Percentiles rank a stretch among this genome's conserved stretches.
phyloP scores from a whole-genome alignment of 2,329 filamentous ascomycete species.

The Parastagonospora avenae region DNA sequence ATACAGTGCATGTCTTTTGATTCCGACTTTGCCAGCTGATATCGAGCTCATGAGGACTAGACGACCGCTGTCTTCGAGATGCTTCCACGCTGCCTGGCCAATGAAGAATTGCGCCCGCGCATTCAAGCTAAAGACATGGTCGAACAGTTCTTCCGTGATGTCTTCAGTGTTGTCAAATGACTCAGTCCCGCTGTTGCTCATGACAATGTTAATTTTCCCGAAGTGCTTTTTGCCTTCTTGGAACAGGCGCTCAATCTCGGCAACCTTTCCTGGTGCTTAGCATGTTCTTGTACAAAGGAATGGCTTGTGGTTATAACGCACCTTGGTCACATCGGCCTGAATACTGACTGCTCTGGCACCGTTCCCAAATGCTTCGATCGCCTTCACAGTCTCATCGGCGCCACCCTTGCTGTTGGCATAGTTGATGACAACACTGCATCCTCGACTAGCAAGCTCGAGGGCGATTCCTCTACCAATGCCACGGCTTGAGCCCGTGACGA shows the following conservation, averaged over 20 bases:
- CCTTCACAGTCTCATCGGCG: slow-evolving; percentile 55
- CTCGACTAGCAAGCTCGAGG: slow-evolving; percentile 69
- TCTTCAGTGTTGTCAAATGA: slow-evolving; percentile 71
- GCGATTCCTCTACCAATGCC: slow-evolving; percentile 71
- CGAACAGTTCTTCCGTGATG: slow-evolving; percentile 71
- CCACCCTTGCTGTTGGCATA: slow-evolving; percentile 60
- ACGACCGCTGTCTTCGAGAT: slow-evolving; percentile 71
- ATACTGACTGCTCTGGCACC: slow-evolving; percentile 61
- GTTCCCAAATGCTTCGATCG: slow-evolving; percentile 53
- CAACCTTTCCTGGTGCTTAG: too few species aligned
- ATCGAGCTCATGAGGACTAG: slow-evolving; percentile 78
- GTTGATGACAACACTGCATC: slow-evolving; percentile 69
- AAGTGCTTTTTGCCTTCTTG: slow-evolving; percentile 50
- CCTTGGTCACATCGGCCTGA: slow-evolving; percentile 63
- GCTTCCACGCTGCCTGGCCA: slow-evolving; percentile 73
- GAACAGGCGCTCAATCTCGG: slow-evolving; percentile 64
- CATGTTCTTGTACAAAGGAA: too few species aligned
- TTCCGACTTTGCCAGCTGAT: slow-evolving; percentile 68
- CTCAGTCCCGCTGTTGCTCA: slow-evolving; percentile 65
- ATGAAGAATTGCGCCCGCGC: slow-evolving; percentile 77
- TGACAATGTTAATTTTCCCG: slow-evolving; percentile 54
- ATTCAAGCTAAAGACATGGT: slow-evolving; percentile 73
- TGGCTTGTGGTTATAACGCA: slow-evolving; percentile 18
- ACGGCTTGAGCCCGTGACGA: slow-evolving; percentile 68
- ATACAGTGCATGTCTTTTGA: slow-evolving; percentile 74